Evolutionary conservation across 192 early-diverging fungal species (phyloP).

Genomic region (Mortierella alpina): DNA sequence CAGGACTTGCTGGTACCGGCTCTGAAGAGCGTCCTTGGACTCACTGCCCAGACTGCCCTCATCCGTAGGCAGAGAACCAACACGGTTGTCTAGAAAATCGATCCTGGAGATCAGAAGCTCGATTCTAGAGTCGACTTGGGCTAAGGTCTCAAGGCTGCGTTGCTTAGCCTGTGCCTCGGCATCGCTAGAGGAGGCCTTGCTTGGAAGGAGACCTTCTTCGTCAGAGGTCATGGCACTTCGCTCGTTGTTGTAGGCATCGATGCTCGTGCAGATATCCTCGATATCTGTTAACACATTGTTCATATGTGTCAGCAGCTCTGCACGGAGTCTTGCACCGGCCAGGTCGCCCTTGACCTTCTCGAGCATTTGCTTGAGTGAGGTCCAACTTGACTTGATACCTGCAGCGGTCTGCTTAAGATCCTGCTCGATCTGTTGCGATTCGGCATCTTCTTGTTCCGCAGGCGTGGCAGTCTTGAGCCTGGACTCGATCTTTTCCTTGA

Average conservation of each 20-base stretch:
- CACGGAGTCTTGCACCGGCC: slow-evolving; percentile 46
- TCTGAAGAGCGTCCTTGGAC: slow-evolving; percentile 48
- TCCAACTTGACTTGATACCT: slow-evolving; percentile 65
- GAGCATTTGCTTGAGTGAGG: slow-evolving; percentile 65
- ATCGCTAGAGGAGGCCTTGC: slow-evolving; percentile 11
- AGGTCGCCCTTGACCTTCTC: slow-evolving; percentile 63
- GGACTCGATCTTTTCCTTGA: slow-evolving; percentile 52
- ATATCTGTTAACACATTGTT: slow-evolving; percentile 41
- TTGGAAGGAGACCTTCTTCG: slow-evolving; percentile 43
- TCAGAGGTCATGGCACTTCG: slow-evolving; percentile 52
- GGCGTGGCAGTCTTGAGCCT: slow-evolving; percentile 18
- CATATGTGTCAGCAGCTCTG: slow-evolving; percentile 42
- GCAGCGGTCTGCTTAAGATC: slow-evolving; percentile 49
- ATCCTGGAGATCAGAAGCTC: slow-evolving; percentile 62
- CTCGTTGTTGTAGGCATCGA: slow-evolving; percentile 45
- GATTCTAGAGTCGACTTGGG: slow-evolving; percentile 63
- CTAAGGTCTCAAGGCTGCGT: slow-evolving; percentile 44
- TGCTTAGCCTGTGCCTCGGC: slow-evolving; percentile 37
- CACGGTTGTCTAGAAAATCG: slow-evolving; percentile 57
- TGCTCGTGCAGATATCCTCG: slow-evolving; percentile 40
- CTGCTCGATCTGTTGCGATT: slow-evolving; percentile 28
- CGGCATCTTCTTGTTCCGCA: slow-evolving; percentile 14
- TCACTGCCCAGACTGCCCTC: slow-evolving; percentile 30
- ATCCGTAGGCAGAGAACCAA: slow-evolving; percentile 41
- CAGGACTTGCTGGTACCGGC: slow-evolving; percentile 49